Evolutionary conservation across 2,329 filamentous ascomycete species (phyloP).

Genomic region (Fusarium pseudonygamai): DNA sequence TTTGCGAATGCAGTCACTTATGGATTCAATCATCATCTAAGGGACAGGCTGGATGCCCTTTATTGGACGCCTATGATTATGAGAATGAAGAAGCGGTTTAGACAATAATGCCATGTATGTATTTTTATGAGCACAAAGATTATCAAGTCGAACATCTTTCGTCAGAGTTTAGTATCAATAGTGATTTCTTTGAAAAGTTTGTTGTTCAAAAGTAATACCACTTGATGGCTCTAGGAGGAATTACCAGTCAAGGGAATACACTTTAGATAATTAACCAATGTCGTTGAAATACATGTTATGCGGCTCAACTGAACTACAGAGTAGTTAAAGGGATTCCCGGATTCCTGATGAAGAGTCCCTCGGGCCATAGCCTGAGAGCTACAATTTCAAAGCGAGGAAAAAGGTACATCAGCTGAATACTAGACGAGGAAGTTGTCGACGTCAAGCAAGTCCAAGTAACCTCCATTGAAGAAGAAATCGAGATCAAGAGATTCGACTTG

Average conservation of each 20-base stretch:
- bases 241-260: neutral
- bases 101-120: neutral
- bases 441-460: constrained; percentile 18
- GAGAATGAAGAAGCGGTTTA: constrained; percentile 22
- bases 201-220: no score
- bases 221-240: neutral
- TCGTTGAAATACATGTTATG: neutral
- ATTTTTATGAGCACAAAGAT: neutral
- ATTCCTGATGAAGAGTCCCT: neutral
- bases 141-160: neutral
- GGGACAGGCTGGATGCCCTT: constrained; percentile 25
- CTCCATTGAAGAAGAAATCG: constrained; percentile 26
- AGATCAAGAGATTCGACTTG: constrained; percentile 17
- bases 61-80: constrained; percentile 26
- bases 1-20: constrained; percentile 38
- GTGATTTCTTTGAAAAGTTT: neutral
- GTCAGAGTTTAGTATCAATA: neutral
- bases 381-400: neutral
- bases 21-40: constrained; percentile 39
- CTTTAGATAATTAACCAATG: neutral
- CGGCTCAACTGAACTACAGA: neutral
- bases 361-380: neutral
- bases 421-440: constrained; percentile 16
- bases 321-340: neutral
- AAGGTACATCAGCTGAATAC: neutral